Base-by-base conservation (phyloP, 2,329 filamentous ascomycete genomes). In the Fusarium anguioides region DNA sequence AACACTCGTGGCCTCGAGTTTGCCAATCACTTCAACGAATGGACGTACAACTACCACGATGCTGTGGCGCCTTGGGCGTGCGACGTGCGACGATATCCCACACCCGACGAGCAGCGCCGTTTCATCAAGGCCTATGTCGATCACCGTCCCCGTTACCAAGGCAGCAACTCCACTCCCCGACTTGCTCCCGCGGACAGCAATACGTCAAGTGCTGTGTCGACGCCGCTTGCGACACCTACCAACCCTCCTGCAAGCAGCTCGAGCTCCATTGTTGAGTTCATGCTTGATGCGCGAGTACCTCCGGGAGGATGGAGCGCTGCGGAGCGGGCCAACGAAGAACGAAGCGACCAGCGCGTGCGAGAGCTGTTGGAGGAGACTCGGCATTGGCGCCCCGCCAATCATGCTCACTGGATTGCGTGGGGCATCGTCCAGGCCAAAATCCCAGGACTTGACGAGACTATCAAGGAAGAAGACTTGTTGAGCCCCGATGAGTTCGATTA, bases 1-100 rank as follows among this genome's bases (percentile, higher is more conserved):
- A 99, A 98, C 76, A 84, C 90, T 1, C 89, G 89, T 0, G 96
- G 94, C 2, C 84, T 93, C 17, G 96, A 99, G 78, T 98, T 99
- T 76, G 96, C 94, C 58, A 99, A 99, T 77, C 96, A 99, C 79
- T 99, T 99, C 79, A 92, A 93, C 2, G 96, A 99, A 80, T 99
- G 96, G 96, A 92, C 93, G 72, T 98, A 98, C 83, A 95, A 99
- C 79, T 99, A 99, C 79, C 94, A 97, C 76, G 89, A 96, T 75
- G 79, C 87, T 5, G 81, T 82, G 26, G 80, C 80, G 29, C 82
- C 93, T 1, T 88, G 87, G 81, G 87, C 83, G 24, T 95, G 92
- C 83, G 88, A 90, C 72, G 86, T 86, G 7, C 80, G 81, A 51
- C 79, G 81, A 51, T 99, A 97, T 78, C 96, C 96, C 0, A 93